Percentiles rank a stretch among this genome's conserved stretches.
These are phyloP conservation scores for Yueomyces sp. DNA, from an alignment of 805 yeast species.

Conservation along the genomic window DNA sequence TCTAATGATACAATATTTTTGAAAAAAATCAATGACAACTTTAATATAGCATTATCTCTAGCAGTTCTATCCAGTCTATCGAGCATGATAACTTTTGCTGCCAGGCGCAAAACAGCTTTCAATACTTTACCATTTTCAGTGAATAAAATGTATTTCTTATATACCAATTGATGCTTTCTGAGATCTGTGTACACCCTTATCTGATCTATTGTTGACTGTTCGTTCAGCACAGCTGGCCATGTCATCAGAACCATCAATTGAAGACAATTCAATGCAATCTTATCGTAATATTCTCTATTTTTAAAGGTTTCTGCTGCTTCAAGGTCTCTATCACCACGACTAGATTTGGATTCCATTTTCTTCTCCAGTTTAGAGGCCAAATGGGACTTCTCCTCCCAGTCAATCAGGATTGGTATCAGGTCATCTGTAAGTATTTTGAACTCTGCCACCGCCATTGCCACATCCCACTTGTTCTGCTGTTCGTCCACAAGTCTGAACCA, in stretches of 20 bases:
- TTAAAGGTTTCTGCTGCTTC: constrained; percentile 13
- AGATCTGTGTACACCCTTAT: constrained; percentile 43
- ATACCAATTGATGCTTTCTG: constrained; percentile 51
- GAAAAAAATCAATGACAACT: constrained; percentile 58
- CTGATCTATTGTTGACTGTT: constrained; percentile 46
- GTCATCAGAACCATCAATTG: constrained; percentile 76
- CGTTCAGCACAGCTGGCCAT: constrained; percentile 67
- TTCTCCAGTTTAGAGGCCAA: constrained; percentile 11
- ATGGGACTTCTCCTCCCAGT: constrained; percentile 43
- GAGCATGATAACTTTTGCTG: constrained; percentile 44
- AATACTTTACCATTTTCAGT: constrained; percentile 49
- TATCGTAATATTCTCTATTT: constrained; percentile 28
- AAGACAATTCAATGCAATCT: constrained; percentile 56
- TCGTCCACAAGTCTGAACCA: constrained; percentile 86
- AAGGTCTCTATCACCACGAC: constrained; percentile 11
- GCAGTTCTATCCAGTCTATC: constrained; percentile 44
- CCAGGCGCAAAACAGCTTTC: constrained; percentile 55
- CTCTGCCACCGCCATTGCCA: constrained; percentile 79
- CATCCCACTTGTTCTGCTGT: constrained; percentile 53
- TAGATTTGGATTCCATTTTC: constrained; percentile 3
- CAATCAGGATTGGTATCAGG: constrained; percentile 56
- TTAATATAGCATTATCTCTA: constrained; percentile 59
- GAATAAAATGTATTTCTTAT: constrained; percentile 55
- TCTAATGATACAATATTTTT: constrained; percentile 71
- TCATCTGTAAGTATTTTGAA: constrained; percentile 63